phyloP scores from a whole-genome alignment of 805 yeast genomes.

The Candida mattraensis region DNA sequence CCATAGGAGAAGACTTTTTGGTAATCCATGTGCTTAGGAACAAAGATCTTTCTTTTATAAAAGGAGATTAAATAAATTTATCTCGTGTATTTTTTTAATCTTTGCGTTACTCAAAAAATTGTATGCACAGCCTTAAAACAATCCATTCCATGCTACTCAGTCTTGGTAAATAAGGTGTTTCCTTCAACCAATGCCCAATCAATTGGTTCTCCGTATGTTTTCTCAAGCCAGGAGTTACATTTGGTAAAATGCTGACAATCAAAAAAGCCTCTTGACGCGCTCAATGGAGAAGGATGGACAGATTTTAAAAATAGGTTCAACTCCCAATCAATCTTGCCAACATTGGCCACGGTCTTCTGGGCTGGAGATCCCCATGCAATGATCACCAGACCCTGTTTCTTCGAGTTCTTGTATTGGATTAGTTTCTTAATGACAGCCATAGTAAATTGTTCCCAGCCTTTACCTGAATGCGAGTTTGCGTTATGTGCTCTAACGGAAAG shows the following conservation, averaged over 20 bases:
- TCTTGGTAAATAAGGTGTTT: conserved; percentile 12
- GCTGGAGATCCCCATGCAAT: conserved; percentile 61
- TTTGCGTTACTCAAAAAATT: too few relatives aligned
- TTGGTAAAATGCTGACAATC: conserved; percentile 69
- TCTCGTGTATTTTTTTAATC: conserved; percentile 3
- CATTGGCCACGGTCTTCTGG: conserved; percentile 35
- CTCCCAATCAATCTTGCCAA: conserved; percentile 29
- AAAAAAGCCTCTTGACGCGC: conserved; percentile 87
- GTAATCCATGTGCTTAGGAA: conserved; percentile 14
- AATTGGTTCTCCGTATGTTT: conserved; percentile 35
- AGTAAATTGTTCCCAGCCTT: conserved; percentile 94
- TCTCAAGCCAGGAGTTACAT: conserved; percentile 75
- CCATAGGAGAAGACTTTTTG: conserved; percentile 11
- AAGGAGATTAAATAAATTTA: neutral
- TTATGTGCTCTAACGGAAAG: conserved; percentile 90
- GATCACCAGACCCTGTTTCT: conserved; percentile 58
- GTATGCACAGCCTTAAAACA: too few relatives aligned
- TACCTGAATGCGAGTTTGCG: conserved; percentile 87
- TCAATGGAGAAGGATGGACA: conserved; percentile 94
- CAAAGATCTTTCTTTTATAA: neutral
- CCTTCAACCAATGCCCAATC: conserved; percentile 30
- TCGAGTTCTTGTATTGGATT: conserved; percentile 45
- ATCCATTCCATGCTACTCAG: neutral
- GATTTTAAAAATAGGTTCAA: conserved; percentile 57
- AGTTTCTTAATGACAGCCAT: conserved; percentile 60